Percentiles rank a stretch among this genome's conserved stretches.
phyloP scores from a whole-genome alignment of 805 yeast genomes.

The Saccharomycopsis fermentans region DNA sequence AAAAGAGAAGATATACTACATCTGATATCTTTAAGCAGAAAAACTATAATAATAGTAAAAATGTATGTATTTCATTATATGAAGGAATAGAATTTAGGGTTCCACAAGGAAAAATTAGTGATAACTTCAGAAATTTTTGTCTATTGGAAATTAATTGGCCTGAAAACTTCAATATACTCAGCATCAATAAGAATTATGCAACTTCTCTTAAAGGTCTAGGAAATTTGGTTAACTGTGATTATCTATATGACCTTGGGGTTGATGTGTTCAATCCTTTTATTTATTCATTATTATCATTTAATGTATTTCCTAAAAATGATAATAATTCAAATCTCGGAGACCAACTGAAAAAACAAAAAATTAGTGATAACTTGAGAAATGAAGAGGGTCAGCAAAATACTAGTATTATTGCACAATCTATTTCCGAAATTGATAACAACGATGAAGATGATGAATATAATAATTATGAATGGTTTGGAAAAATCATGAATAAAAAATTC shows the following conservation, averaged over 20 bases:
- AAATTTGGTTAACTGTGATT: conserved; percentile 7
- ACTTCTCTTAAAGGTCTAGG: neutral
- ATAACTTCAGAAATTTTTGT: neutral
- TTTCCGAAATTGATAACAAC: neutral
- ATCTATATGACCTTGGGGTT: conserved; percentile 9
- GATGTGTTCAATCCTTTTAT: conserved; percentile 5
- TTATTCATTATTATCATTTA: neutral
- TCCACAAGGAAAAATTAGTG: neutral
- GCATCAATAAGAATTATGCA: neutral
- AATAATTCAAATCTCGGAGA: neutral
- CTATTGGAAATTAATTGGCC: neutral
- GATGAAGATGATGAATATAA: neutral
- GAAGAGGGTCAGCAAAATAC: neutral
- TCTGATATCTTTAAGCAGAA: neutral
- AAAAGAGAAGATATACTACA: neutral
- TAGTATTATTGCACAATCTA: neutral
- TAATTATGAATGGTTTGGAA: conserved; percentile 8
- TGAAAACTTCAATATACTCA: neutral
- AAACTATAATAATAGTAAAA: neutral
- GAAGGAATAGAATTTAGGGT: neutral
- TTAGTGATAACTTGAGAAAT: neutral
- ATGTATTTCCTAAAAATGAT: neutral
- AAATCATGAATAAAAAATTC: conserved; percentile 10
- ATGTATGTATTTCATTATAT: conserved; percentile 3
- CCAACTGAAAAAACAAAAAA: neutral